Evolutionary conservation across 176 grass and related monocot species (phyloP), one percentile per base, ranked within the genome.

Genomic region (Carex kokanica): DNA sequence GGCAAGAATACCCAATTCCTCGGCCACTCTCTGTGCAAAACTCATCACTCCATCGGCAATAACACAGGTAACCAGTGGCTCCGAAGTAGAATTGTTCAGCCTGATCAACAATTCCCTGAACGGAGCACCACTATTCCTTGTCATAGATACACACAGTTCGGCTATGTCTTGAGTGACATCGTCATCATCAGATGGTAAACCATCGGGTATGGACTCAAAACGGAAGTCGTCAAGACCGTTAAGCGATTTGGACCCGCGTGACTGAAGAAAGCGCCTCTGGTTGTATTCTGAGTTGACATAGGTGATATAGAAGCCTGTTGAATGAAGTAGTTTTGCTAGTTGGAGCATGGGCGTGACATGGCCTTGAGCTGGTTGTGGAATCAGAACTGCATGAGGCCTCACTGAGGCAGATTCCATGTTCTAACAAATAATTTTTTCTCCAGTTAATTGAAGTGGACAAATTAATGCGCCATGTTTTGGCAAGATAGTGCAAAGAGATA

Each of bases 211-310:
- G 64, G 86, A 49, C 64, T 88, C 88, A 47, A 92, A 92, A 2
- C 52, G 81, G 74, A 97, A 97, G 45, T 87, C 84, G 2, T 64
- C 70, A 53, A 84, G 43, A 68, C 91, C 91, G 31, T 79, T 64
- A n/a, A 91, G 86, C 5, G 86, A 79, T 32, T 12, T 54, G 10
- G 73, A 60, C 0, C 89, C 87, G 40, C 86, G 64, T 34, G 88
- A 84, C 10, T 84, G 85, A 55, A 93, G 91, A 68, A 97, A 83
- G 23, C 88, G 84, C 17, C 70, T 84, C 74, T 81, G 87, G 91
- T 93, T 93, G 88, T 91, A 91, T 83, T 93, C 91, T 12, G 91
- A 88, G 89, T 97, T 93, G 74, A 97, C 88, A 78, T 72, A 97
- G 66, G 91, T 93, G 84, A 97, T 21, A 78, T 12, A 47, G 88